Conservation (phyloP, 1,284 basidiomycete species). For the Cutaneotrichosporon mucoides region DNA sequence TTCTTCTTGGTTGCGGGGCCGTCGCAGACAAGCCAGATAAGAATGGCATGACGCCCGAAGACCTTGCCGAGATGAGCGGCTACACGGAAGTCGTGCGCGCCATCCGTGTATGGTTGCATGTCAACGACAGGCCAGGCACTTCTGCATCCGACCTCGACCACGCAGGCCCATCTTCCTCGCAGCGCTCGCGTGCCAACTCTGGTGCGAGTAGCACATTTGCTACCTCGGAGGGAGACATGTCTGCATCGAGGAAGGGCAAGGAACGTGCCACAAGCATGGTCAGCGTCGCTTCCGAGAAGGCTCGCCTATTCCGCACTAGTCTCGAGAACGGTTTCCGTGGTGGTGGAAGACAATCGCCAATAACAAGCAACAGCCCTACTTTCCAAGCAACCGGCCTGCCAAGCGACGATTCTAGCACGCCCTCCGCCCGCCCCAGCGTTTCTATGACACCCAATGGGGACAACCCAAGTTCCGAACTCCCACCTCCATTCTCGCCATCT, state of each 20-base stretch:
- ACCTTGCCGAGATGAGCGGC: constrained; percentile 51
- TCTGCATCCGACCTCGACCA: neutral
- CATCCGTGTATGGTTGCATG: constrained; percentile 43
- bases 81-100: constrained; percentile 49
- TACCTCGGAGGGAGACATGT: constrained; percentile 3
- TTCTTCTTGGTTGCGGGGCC: constrained; percentile 75
- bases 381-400: neutral
- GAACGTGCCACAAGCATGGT: constrained; percentile 35
- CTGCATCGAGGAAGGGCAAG: constrained; percentile 31
- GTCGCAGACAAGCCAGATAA: constrained; percentile 74
- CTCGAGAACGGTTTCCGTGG: constrained; percentile 8
- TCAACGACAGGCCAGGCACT: constrained; percentile 16
- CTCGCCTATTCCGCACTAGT: constrained; percentile 10
- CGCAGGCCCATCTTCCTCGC: neutral
- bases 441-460: constrained; percentile 3
- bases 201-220: neutral
- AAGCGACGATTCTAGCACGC: neutral
- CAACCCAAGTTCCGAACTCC: constrained; percentile 1
- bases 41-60: constrained; percentile 70
- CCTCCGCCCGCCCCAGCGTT: neutral
- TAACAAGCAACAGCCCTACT: too few species aligned
- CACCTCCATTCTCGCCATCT: constrained; percentile 2
- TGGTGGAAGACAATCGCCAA: neutral
- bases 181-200: constrained; percentile 4
- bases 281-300: constrained; percentile 30